phyloP scores from a whole-genome alignment of 345 rosid species.

The Ailanthus altissimus region DNA sequence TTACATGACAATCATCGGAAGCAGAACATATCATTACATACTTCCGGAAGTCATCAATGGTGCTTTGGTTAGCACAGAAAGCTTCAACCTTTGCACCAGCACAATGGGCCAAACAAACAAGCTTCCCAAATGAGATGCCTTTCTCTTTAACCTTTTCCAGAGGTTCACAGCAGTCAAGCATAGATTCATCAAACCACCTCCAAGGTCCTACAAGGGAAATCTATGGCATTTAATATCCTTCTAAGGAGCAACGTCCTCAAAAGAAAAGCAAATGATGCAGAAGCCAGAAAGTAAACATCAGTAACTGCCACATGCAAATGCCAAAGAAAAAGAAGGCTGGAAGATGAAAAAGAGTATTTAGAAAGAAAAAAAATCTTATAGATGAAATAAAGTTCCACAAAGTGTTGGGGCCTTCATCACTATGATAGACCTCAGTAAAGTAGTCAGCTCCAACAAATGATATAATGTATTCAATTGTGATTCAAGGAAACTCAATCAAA shows the following conservation, averaged over 20 bases:
- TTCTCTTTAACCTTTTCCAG: conserved; percentile 73
- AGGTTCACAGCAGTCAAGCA: conserved; percentile 95
- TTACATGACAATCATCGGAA: conserved; percentile 76
- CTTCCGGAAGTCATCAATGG: conserved; percentile 71
- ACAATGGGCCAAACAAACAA: conserved; percentile 85
- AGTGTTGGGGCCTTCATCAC: background rate
- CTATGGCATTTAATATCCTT: conserved; percentile 2
- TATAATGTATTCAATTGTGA: background rate
- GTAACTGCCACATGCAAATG: background rate
- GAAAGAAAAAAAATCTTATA: too few relatives aligned
- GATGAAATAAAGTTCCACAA: background rate
- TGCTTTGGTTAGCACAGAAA: conserved; percentile 75
- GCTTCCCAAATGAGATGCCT: conserved; percentile 88
- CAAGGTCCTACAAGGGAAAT: conserved; percentile 74
- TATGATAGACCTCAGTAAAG: background rate
- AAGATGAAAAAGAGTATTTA: background rate
- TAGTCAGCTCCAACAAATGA: background rate
- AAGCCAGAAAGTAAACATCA: background rate
- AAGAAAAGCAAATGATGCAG: conserved; percentile 4
- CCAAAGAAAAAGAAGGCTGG: background rate
- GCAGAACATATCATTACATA: conserved; percentile 56
- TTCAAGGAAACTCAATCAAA: background rate
- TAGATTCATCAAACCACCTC: conserved; percentile 99
- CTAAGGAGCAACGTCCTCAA: conserved; percentile 3
- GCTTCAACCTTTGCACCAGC: conserved; percentile 95